Conservation (phyloP, 768 basidiomycete genomes). For the Amanita subjunquillea region DNA sequence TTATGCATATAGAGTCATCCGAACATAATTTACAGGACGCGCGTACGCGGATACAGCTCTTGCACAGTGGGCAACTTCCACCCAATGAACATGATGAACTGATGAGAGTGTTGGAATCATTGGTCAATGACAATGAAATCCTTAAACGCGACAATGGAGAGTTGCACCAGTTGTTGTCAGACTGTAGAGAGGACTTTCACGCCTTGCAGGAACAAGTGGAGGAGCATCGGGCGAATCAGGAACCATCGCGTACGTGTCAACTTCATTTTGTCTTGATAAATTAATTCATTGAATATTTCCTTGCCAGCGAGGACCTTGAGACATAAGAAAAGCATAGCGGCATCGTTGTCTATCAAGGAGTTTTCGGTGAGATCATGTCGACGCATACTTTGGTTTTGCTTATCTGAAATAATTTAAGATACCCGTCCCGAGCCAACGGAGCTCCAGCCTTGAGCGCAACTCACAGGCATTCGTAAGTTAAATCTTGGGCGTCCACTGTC, state of each 20-base stretch:
- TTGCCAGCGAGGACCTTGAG: neutral
- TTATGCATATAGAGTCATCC: conserved; percentile 52
- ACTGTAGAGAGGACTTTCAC: conserved; percentile 70
- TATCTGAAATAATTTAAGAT: conserved; percentile 7
- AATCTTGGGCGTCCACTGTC: neutral
- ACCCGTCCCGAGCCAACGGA: conserved; percentile 12
- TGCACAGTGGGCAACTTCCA: neutral
- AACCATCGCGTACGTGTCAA: neutral
- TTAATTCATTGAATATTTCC: neutral
- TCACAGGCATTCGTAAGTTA: conserved; percentile 14
- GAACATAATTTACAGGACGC: conserved; percentile 62
- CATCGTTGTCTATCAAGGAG: neutral
- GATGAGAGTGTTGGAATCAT: conserved; percentile 64
- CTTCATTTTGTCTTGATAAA: neutral
- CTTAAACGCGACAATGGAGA: conserved; percentile 78
- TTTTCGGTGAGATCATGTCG: conserved; percentile 1
- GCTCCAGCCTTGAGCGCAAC: conserved; percentile 18
- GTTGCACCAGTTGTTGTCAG: conserved; percentile 60
- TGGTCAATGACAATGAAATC: conserved; percentile 78
- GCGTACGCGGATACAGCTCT: conserved; percentile 40
- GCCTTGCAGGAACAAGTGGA: conserved; percentile 64
- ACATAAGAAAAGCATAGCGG: conserved; percentile 17
- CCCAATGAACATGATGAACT: conserved; percentile 47
- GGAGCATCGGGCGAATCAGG: conserved; percentile 47
- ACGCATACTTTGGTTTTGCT: neutral